Evolutionary conservation across 2,329 filamentous ascomycete species (phyloP), one percentile per base, ranked within the genome.

Genomic region (Tolypocladium cylindrosporum): DNA sequence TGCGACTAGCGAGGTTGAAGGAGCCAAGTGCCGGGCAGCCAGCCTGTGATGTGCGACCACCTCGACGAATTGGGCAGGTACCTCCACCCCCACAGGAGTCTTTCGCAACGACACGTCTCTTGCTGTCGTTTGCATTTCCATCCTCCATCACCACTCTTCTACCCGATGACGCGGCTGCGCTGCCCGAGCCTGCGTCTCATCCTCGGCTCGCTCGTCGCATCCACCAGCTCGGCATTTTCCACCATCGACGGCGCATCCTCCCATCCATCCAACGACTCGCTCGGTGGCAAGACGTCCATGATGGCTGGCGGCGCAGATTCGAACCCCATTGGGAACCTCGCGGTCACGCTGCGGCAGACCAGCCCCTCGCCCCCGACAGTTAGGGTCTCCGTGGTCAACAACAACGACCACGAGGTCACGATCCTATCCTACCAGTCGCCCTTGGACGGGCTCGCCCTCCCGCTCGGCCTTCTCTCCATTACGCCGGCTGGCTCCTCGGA

Each of bases 381-480:
- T 36, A 63, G 65, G 13, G 61, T 73, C 58, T 68, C 66, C 24
- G 70, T 76, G 52, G 71, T 69, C 60, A 76, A 76, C 67, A 66
- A 66, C 11, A 65, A 71, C 60, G 61, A 68, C n/a, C 54, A 61
- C 34, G 61, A 70, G 36, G 66, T 75, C 50, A 75, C 72, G 19
- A 61, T 76, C 13, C 66, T 75, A 53, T 61, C 63, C 19, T 76
- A 74, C 71, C 61, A 72, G 55, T 72, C 74, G 6, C 74, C 74
- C 41, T 65, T 76, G 45, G 74, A 76, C 58, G 63, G 64, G 4
- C 56, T 72, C 43, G 71, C 69, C 13, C 57, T 74, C 51, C 65
- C 68, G 57, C 65, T 74, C 11, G 74, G 74, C 19, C 63, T 72
- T 36, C 56, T 75, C 19, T 63, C 65, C 54, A 66, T 76, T 55